A percentile compares a stretch with the other conserved stretches of the same genome.
Evolutionary conservation across 805 yeast genomes (phyloP).

Genomic region (Kregervanrija fluxuum): DNA sequence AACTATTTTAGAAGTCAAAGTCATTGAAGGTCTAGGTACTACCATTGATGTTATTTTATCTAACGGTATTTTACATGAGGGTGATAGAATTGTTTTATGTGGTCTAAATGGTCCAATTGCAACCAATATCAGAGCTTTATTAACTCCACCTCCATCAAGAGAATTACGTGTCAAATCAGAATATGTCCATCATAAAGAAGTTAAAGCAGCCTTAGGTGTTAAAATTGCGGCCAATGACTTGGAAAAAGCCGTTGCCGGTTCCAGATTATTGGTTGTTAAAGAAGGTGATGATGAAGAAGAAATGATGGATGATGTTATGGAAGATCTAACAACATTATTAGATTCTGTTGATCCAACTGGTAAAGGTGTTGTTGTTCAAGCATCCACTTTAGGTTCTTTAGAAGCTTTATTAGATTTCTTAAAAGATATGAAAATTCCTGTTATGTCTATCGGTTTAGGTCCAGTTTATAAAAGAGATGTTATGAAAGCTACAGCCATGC

Average conservation of each 20-base stretch:
- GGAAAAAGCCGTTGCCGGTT: constrained; percentile 99
- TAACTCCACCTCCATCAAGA: constrained; percentile 96
- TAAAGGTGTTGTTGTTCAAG: constrained; percentile 97
- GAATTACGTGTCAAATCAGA: constrained; percentile 96
- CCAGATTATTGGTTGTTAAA: constrained; percentile 88
- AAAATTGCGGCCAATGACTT: constrained; percentile 96
- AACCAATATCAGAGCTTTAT: constrained; percentile 88
- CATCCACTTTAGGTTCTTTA: constrained; percentile 95
- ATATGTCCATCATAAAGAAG: constrained; percentile 93
- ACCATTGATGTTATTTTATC: constrained; percentile 96
- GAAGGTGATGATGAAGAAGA: constrained; percentile 98
- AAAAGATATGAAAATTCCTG: constrained; percentile 98
- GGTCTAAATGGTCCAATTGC: constrained; percentile 99
- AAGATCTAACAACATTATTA: constrained; percentile 87
- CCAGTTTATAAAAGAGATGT: constrained; percentile 98
- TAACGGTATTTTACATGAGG: constrained; percentile 93
- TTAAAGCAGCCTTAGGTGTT: constrained; percentile 98
- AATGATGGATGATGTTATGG: constrained; percentile 97
- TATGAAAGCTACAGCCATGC: constrained; percentile 94
- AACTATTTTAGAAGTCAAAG: constrained; percentile 94
- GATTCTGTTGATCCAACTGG: constrained; percentile 95
- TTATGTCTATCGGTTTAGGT: constrained; percentile 96
- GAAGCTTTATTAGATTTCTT: constrained; percentile 96
- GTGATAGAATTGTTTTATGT: constrained; percentile 91
- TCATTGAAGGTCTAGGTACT: constrained; percentile 96